Conservation (phyloP, 257 asterid genomes). For the Anisodus tanguticus region DNA sequence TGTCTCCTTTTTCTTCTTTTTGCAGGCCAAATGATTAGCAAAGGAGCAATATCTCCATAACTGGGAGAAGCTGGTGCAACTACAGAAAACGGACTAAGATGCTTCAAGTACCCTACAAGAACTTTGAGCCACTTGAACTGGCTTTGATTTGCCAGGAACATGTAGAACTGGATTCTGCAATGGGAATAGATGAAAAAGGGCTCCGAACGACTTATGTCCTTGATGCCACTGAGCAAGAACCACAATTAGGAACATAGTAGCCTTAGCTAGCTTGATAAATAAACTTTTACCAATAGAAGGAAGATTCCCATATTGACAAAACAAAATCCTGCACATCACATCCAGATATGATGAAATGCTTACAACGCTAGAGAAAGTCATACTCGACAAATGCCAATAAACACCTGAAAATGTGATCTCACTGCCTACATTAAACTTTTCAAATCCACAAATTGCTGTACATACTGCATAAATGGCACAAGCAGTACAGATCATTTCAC, state of each 20-base stretch:
- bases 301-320: background rate
- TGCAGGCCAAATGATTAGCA: background rate
- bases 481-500: background rate
- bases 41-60: background rate
- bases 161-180: slow-evolving; percentile 9
- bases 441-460: background rate
- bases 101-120: slow-evolving; percentile 21
- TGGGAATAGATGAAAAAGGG: background rate
- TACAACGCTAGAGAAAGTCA: background rate
- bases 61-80: slow-evolving; percentile 1
- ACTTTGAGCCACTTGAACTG: slow-evolving; percentile 11
- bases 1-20: background rate
- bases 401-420: slow-evolving; percentile 17
- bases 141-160: background rate
- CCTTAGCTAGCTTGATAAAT: slow-evolving; percentile 10
- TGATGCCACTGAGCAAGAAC: slow-evolving; percentile 5
- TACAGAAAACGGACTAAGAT: slow-evolving; percentile 8
- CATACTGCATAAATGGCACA: slow-evolving; percentile 4
- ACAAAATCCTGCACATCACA: slow-evolving; percentile 3
- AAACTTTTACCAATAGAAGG: slow-evolving; percentile 16
- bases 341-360: background rate
- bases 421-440: background rate
- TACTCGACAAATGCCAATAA: slow-evolving; percentile 11
- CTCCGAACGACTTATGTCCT: background rate
- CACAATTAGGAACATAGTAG: background rate